Base-by-base conservation (phyloP, 208 protist species). In the Trypanosoma conorhini region DNA sequence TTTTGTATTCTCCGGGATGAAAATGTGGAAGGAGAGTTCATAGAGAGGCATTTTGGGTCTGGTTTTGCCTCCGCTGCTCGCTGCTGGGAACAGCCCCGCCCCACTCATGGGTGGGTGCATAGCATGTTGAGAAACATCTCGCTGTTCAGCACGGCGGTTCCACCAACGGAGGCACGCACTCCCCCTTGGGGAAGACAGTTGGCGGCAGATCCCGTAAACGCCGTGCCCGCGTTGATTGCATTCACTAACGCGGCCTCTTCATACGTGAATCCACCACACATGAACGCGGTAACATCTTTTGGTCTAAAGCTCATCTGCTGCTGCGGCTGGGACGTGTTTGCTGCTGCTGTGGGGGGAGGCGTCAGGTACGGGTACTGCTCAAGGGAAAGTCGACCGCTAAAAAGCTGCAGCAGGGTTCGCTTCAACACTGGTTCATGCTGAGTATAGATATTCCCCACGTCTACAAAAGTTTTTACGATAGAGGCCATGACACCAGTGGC, bases 381-480 rank as follows among this genome's bases (percentile, higher is more conserved):
- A 3, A 57, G 8, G 42, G 87, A 72, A 9, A 96, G 78, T 64
- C 74, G 67, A 35, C 88, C 88, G 51, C 74, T 87, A 62, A 86
- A 86, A 21, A 92, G 63, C 71, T 92, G 78, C 74, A 82, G 77
- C 35, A 99, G 67, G 3, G 89, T 94, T 33, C 88, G 76, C 58
- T 89, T 85, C 57, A 99, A 70, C 21, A 92, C 71, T 19, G 98
- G 97, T 80, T 97, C 86, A 78, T 99, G 98, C 82, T 99, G 96
- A 1, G 97, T 99, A 87, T 99, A 99, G 26, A 99, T 94, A 73
- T 99, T 99, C n/a, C 92, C 86, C 26, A 97, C 94, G 61, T 92
- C 87, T 28, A 83, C 82, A 72, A 94, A 87, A 12, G 80, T 94
- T 73, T 82, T 88, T 55, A 92, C 81, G 42, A 96, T 87, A 28